Evolutionary conservation across 202 grass and related monocot species (phyloP), one percentile per base, ranked within the genome.

Genomic region (Hordeum pubiflorum): DNA sequence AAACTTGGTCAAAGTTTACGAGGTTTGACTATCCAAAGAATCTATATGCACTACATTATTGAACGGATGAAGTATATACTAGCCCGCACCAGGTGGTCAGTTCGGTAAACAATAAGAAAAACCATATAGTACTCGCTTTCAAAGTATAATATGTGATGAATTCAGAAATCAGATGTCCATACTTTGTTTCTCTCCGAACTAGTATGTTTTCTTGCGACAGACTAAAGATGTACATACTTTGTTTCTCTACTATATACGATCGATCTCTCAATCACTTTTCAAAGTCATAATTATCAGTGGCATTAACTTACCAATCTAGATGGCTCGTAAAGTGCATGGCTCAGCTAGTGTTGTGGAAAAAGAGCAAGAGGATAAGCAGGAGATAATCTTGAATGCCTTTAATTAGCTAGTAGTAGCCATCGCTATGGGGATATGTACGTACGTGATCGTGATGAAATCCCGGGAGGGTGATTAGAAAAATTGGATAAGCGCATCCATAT

Each of bases 401-500:
- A 70, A 26, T 18, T 72, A 29, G 31, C 10, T 67, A 26, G 63
- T 40, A 40, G 61, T 40, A 2, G 37, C 46, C 1, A n/a, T 54
- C 9, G 7, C 18, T 8, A 27, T 57, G 13, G 4, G 20, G 12
- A 69, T 34, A 29, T 6, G 2, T 70, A 48, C 64, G 10, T 71
- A 8, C 41, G 27, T 60, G 40, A 74, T 82, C 56, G 9, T 37
- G 58, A 36, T 31, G 13, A 74, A 74, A 82, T 63, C 32, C 0
- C 3, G 40, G 21, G 8, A 17, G 29, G 61, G 9, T 40, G 70
- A 56, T 83, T 75, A 55, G 31, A 65, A 65, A 75, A 66, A 27
- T 3, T 9, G 15, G 59, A 83, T 83, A 83, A 83, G 15, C 32
- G 15, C 59, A 82, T 75, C 70, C 56, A 72, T 62, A 82, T 75